Base-by-base conservation (phyloP, 495 filamentous ascomycete species). In the Aspergillus mulundensis region DNA sequence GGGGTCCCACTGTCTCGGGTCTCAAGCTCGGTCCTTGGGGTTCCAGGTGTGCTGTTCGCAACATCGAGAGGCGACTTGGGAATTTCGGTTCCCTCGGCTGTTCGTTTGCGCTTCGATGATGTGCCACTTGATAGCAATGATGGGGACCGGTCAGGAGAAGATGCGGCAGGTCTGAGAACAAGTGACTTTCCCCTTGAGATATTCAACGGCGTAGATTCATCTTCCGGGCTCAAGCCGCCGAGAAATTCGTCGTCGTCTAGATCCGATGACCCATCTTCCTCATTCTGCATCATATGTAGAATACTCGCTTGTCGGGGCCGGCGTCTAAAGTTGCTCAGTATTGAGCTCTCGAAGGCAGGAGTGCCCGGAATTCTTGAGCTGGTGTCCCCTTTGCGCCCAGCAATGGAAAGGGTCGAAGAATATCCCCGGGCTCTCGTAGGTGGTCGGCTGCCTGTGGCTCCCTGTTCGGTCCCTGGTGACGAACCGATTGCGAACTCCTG, bases 291-390 rank as follows among this genome's bases (percentile, higher is more conserved):
- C 73, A 84, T 83, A 16, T 82, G 79, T 14, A 90, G 69, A 52
- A 90, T 81, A 65, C 86, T 89, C 6, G 83, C 81, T 64, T 89
- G 85, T 68, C 85, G 75, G 15, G 84, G 75, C 54, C 86, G 74
- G 34, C 82, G 74, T 56, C 80, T 85, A 68, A 88, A 88, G 59
- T 85, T 87, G 61, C 67, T 76, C 50, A 77, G 40, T 39, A 85
- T 67, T 6, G 82, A 84, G 24, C 63, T 83, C 36, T 85, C 81
- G 44, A 77, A 77, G 3, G 75, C 78, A 45, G 81, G 80, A 4
- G 80, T 84, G 15, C 70, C 78, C 15, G 70, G 72, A 24, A 77
- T 61, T 20, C 70, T 70, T 20, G 74, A 73, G 50, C 57, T 62
- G 19, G 61, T 58, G 47, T 78, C 74, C 30, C 70, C 73, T 61